Evolutionary conservation across 2,329 filamentous ascomycete species (phyloP).

Genomic region (Pyrenophora graminea): DNA sequence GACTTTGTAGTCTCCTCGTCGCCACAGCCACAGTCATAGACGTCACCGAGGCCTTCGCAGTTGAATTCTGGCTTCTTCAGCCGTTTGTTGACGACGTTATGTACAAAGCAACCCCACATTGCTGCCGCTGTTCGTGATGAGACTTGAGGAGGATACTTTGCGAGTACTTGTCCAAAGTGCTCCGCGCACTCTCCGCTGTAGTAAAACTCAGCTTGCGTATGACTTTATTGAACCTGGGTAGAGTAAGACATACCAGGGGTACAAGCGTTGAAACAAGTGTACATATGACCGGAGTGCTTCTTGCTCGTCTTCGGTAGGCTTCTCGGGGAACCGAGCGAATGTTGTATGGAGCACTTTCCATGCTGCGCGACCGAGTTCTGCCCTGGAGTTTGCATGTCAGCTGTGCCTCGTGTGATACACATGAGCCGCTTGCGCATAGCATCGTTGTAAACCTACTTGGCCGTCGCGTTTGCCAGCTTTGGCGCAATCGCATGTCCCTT

Average conservation of each 20-base stretch:
- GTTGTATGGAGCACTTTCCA: slow-evolving; percentile 71
- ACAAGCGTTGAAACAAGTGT: slow-evolving; percentile 66
- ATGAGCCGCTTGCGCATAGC: slow-evolving; percentile 2
- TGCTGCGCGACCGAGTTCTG: slow-evolving; percentile 66
- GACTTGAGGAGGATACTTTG: slow-evolving; percentile 67
- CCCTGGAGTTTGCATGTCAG: slow-evolving; percentile 48
- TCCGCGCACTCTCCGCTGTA: slow-evolving; percentile 65
- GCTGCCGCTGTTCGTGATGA: slow-evolving; percentile 65
- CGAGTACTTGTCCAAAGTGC: slow-evolving; percentile 65
- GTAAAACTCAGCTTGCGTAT: slow-evolving; percentile 31
- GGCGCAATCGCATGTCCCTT: slow-evolving; percentile 75
- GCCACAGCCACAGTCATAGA: slow-evolving; percentile 67
- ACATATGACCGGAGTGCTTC: slow-evolving; percentile 64
- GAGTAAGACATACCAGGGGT: slow-evolving; percentile 59
- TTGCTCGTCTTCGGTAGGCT: slow-evolving; percentile 64
- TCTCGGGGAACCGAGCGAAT: slow-evolving; percentile 68
- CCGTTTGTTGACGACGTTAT: slow-evolving; percentile 68
- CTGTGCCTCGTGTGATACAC: slow-evolving; percentile 12
- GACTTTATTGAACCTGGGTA: slow-evolving; percentile 21
- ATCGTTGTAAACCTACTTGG: slow-evolving; percentile 56
- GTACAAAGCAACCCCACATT: slow-evolving; percentile 68
- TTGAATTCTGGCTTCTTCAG: slow-evolving; percentile 65
- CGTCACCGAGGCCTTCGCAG: slow-evolving; percentile 67
- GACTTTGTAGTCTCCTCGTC: slow-evolving; percentile 53
- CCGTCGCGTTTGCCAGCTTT: slow-evolving; percentile 80